These are phyloP conservation scores for Bisporella sp. DNA, from an alignment of 2,329 filamentous ascomycete species.

Conservation along the genomic window DNA sequence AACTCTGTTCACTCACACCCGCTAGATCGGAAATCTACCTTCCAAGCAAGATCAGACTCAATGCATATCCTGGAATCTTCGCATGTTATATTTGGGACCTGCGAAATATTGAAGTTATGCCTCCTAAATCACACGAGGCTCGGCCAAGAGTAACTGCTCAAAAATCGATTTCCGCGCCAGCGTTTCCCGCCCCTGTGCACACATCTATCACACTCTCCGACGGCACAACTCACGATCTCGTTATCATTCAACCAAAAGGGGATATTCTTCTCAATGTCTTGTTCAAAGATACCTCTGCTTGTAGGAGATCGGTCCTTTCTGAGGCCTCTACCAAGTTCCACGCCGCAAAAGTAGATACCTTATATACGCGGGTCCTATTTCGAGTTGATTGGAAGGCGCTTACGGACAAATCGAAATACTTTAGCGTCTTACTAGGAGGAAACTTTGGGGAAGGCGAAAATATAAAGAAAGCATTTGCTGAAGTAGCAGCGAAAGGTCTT, in stretches of 20 bases:
- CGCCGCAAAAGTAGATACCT: constrained; percentile 17
- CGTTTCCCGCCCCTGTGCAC: not conserved
- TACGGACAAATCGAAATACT: constrained; percentile 60
- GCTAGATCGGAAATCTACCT: not conserved
- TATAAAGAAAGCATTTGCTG: constrained; percentile 43
- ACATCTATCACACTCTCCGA: constrained; percentile 16
- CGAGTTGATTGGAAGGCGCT: constrained; percentile 52
- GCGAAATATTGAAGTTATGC: not conserved
- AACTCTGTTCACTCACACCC: not conserved
- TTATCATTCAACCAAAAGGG: constrained; percentile 49
- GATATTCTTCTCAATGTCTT: constrained; percentile 61
- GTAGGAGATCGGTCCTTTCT: constrained; percentile 39
- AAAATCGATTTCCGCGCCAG: not conserved
- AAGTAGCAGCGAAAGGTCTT: constrained; percentile 38
- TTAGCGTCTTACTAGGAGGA: constrained; percentile 56
- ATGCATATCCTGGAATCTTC: not conserved
- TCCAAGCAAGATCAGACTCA: not conserved
- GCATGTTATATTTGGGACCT: not conserved
- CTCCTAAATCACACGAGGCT: not conserved
- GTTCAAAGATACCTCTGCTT: constrained; percentile 53
- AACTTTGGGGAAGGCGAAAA: constrained; percentile 55
- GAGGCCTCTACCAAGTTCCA: constrained; percentile 36
- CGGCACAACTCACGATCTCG: constrained; percentile 24
- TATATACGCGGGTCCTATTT: constrained; percentile 35
- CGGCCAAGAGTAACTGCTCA: not conserved